Evolutionary conservation across 768 basidiomycete species (phyloP).

Genomic region (Termitomyces sp.): DNA sequence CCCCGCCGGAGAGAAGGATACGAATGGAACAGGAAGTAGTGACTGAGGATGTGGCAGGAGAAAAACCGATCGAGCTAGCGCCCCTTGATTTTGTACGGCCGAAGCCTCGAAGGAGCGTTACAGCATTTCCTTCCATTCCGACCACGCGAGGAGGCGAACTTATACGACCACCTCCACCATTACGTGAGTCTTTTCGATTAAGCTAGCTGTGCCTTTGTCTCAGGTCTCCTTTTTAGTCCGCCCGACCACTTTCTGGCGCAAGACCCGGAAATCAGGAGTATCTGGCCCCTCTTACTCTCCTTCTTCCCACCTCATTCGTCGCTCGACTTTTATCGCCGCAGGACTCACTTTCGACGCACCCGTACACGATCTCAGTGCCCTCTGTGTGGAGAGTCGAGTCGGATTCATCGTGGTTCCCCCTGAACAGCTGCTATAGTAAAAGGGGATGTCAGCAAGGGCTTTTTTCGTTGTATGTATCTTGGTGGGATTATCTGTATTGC

Average conservation of each 20-base stretch:
- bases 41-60: slow-evolving; percentile 4
- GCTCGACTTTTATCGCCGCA: slow-evolving; percentile 75
- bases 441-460: slow-evolving; percentile 1
- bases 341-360: slow-evolving; percentile 65
- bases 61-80: slow-evolving; percentile 8
- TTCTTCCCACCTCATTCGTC: slow-evolving; percentile 64
- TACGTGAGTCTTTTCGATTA: slow-evolving; percentile 41
- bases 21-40: slow-evolving; percentile 1
- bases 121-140: slow-evolving; percentile 20
- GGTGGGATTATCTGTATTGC: neutral
- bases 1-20: slow-evolving; percentile 32
- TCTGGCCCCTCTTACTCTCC: slow-evolving; percentile 69
- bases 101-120: slow-evolving; percentile 22
- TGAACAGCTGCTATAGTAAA: slow-evolving; percentile 25
- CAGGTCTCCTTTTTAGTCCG: slow-evolving; percentile 42
- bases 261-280: slow-evolving; percentile 66
- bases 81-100: slow-evolving; percentile 11
- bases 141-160: slow-evolving; percentile 39
- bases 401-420: slow-evolving; percentile 40
- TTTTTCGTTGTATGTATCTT: slow-evolving; percentile 7
- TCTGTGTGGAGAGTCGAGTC: slow-evolving; percentile 55
- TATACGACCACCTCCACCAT: slow-evolving; percentile 54
- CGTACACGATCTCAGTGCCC: slow-evolving; percentile 52
- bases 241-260: slow-evolving; percentile 80
- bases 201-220: neutral